Base-by-base conservation (phyloP, 495 filamentous ascomycete genomes). In the Pseudomonodictys pantanalensis region DNA sequence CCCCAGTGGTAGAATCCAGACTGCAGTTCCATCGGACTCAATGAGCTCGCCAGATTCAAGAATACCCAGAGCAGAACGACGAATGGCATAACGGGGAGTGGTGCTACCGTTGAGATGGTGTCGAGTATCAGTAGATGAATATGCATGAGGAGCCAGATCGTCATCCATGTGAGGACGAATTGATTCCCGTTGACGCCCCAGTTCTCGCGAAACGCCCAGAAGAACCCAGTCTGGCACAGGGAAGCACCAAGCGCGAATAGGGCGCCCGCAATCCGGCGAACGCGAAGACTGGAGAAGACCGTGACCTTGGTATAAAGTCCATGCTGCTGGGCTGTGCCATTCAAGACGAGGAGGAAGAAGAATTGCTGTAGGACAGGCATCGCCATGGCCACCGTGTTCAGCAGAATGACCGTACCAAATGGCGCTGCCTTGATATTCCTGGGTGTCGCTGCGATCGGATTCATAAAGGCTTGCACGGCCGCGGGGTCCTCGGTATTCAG, bases 291-390 rank as follows among this genome's bases (percentile, higher is more conserved):
- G 45, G 59, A 62, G 6, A 17, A 23, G 18, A 57, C 23, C 18
- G 52, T 56, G 44, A 56, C 52, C 22, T 62, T 56, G 20, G n/a
- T 56, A 26, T 62, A 62, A 25, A 62, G 32, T 26, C 57, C 22
- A 38, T 56, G 52, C 51, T 56, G 43, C 15, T 9, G 30, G 3
- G 33, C 25, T 15, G 47, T 46, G 9, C 59, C 59, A 52, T 62
- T 62, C 6, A 62, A 39, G 32, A 49, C 59, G 18, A 62, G 59
- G 30, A 62, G 52, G 52, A 62, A 62, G 52, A 62, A 62, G 38
- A 56, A 62, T 45, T 62, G 59, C n/a, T 50, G 45, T 6, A 62
- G 43, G 23, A 56, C 28, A 35, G 59, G 59, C 44, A 62, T 62
- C 10, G 46, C 52, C 44, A 57, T 57, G 23, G 59, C 25, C 20